Evolutionary conservation across 2,329 filamentous ascomycete species (phyloP).

Genomic region (Colletotrichum spinosum): DNA sequence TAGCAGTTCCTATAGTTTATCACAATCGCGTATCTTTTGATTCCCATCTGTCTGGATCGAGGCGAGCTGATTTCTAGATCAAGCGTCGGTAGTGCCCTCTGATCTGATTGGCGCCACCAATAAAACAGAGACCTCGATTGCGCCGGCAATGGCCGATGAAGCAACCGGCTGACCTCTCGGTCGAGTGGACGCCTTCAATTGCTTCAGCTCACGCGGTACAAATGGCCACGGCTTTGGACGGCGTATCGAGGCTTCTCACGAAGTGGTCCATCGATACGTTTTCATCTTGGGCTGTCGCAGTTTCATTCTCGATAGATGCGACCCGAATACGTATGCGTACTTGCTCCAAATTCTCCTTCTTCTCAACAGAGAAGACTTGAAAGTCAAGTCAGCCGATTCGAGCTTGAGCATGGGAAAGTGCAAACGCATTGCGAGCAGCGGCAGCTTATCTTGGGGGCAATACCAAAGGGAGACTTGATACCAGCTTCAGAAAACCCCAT

Average conservation of each 20-base stretch:
- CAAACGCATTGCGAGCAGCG: neutral
- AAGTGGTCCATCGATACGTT: conserved; percentile 49
- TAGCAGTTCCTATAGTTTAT: too few species aligned
- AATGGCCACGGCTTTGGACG: conserved; percentile 46
- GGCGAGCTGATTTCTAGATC: too few species aligned
- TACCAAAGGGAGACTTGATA: conserved; percentile 47
- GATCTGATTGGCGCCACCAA: conserved; percentile 49
- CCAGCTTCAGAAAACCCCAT: conserved; percentile 44
- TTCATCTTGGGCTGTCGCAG: conserved; percentile 44
- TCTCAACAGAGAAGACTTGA: conserved; percentile 44
- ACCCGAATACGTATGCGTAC: conserved; percentile 51
- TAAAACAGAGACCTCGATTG: conserved; percentile 47
- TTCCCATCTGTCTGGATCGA: too few species aligned
- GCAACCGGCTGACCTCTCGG: conserved; percentile 49
- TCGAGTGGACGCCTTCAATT: conserved; percentile 52
- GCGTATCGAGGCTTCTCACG: conserved; percentile 46
- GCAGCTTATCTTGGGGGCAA: conserved; percentile 44
- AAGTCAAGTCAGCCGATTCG: neutral
- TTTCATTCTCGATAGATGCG: conserved; percentile 42
- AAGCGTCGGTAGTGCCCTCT: conserved; percentile 51
- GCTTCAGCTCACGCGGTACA: conserved; percentile 50
- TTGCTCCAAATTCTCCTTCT: conserved; percentile 48
- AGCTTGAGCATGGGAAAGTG: neutral
- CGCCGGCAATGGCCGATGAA: conserved; percentile 53
- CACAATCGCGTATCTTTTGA: too few species aligned